These are phyloP conservation scores for Thelephora ganbajun DNA, from an alignment of 768 basidiomycete species.

Conservation along the genomic window DNA sequence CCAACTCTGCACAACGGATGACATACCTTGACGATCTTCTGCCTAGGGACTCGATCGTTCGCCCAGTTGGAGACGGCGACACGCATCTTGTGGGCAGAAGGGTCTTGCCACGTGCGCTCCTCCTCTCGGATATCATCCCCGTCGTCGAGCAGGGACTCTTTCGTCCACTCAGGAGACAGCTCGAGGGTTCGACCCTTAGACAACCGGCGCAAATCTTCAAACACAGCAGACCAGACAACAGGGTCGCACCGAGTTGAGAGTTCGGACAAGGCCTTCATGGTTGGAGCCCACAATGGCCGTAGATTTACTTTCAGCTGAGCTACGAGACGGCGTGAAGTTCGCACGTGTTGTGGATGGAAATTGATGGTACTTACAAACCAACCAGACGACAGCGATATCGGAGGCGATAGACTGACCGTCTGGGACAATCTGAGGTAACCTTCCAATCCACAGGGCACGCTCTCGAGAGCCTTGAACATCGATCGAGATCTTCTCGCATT, in stretches of 20 bases:
- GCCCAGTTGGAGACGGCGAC: conserved; percentile 35
- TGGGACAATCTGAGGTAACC: conserved; percentile 47
- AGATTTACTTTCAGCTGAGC: conserved; percentile 91
- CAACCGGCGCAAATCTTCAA: conserved; percentile 40
- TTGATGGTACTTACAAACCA: conserved; percentile 38
- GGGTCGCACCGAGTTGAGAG: conserved; percentile 47
- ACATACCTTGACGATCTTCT: conserved; percentile 22
- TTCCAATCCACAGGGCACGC: conserved; percentile 62
- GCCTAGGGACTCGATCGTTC: conserved; percentile 15
- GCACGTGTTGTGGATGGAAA: not conserved
- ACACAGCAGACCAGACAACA: conserved; percentile 57
- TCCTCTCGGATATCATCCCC: conserved; percentile 37
- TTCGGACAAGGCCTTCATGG: conserved; percentile 48
- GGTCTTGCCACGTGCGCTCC: conserved; percentile 67
- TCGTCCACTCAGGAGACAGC: conserved; percentile 16
- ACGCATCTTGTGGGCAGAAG: conserved; percentile 49
- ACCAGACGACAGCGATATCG: conserved; percentile 56
- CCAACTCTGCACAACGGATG: not conserved
- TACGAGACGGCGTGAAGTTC: conserved; percentile 13
- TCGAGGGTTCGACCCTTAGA: not conserved
- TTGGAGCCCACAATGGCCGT: conserved; percentile 79
- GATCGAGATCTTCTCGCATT: conserved; percentile 69
- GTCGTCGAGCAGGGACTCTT: conserved; percentile 7
- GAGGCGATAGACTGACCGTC: conserved; percentile 42
- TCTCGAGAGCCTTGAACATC: conserved; percentile 77